Conservation (phyloP, 768 basidiomycete genomes). For the Boletus sp. region DNA sequence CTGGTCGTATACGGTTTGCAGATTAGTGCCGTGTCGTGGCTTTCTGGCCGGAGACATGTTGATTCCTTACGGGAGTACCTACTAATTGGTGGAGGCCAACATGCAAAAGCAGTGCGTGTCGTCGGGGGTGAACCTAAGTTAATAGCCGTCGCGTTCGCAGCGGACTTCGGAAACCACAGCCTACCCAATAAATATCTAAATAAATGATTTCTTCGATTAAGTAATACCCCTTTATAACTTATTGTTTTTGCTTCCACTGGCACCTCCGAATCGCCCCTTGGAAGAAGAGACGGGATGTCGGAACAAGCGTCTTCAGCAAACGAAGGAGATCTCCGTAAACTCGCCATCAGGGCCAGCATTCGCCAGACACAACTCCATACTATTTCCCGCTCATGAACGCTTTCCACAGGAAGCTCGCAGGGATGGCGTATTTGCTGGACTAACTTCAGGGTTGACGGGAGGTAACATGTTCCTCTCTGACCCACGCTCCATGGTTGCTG, state of each 20-base stretch:
- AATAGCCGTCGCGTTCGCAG: constrained; percentile 5
- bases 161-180: constrained; percentile 10
- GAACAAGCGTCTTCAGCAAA: constrained; percentile 14
- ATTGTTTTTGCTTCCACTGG: constrained; percentile 11
- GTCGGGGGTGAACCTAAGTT: constrained; percentile 14
- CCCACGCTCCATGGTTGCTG: constrained; percentile 15
- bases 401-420: constrained; percentile 60
- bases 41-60: constrained; percentile 33
- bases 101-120: constrained; percentile 13
- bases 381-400: constrained; percentile 15
- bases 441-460: constrained; percentile 66
- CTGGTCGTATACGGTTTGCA: constrained; percentile 31
- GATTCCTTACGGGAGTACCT: constrained; percentile 26
- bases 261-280: constrained; percentile 17
- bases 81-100: constrained; percentile 13
- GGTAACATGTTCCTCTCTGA: constrained; percentile 41
- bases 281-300: constrained; percentile 25
- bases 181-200: constrained; percentile 10
- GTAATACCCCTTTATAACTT: neutral
- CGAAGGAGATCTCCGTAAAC: constrained; percentile 23
- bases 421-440: constrained; percentile 71
- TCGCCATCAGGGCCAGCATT: constrained; percentile 26
- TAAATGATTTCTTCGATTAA: constrained; percentile 7
- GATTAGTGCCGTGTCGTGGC: constrained; percentile 28
- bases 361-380: constrained; percentile 8